Evolutionary conservation across 176 grass and related monocot species (phyloP).

Genomic region (Aegilops speltoides): DNA sequence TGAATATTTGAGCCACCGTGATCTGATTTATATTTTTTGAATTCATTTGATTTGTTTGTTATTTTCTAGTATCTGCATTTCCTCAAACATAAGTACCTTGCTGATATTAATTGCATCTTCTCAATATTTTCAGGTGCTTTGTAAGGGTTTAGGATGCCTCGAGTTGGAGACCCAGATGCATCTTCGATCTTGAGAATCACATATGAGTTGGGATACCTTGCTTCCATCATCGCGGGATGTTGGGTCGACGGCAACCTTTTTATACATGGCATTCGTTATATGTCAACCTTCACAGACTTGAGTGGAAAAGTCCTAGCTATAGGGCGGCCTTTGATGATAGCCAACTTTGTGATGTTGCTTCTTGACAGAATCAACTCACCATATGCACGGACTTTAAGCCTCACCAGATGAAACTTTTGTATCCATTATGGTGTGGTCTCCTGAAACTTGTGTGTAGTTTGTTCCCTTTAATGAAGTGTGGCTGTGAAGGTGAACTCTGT

Average conservation of each 20-base stretch:
- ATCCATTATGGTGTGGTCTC: neutral
- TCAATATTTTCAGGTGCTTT: neutral
- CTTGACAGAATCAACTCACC: neutral
- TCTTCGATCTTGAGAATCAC: neutral
- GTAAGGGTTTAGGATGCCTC: neutral
- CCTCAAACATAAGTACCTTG: neutral
- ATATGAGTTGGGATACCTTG: conserved; percentile 1
- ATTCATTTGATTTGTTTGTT: too few species aligned
- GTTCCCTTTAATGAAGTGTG: neutral
- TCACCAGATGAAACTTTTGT: neutral
- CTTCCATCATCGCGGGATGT: neutral
- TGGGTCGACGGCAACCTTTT: neutral
- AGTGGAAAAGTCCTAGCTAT: neutral
- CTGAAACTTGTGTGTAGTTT: neutral
- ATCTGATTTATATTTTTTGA: too few species aligned
- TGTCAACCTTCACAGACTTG: neutral
- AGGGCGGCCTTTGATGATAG: neutral
- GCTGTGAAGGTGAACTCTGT: neutral
- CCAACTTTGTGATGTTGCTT: neutral
- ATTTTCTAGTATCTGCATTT: neutral
- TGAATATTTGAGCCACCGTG: too few species aligned
- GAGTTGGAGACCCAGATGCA: neutral
- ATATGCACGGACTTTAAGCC: neutral
- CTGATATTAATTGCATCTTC: neutral
- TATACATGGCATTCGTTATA: neutral